A percentile compares a stretch with the other conserved stretches of the same genome.
phyloP scores from a whole-genome alignment of 495 filamentous ascomycete genomes.

The Venustampulla echinocandica region DNA sequence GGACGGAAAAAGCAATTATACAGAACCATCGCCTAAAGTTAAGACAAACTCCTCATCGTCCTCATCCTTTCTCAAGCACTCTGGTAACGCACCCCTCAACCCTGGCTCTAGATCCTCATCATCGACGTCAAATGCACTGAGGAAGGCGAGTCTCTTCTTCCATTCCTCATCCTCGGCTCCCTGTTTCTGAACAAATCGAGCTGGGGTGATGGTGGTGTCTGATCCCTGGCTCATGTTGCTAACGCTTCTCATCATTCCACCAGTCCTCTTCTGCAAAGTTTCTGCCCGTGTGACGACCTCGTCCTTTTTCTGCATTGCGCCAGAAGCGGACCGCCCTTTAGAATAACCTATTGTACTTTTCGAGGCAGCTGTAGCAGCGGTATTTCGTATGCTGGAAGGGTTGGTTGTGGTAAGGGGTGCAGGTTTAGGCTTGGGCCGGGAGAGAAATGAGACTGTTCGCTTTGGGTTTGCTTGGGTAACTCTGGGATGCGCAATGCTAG shows the following conservation, averaged over 20 bases:
- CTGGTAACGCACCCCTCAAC: constrained; percentile 15
- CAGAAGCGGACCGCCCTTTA: constrained; percentile 59
- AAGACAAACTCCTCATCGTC: constrained; percentile 23
- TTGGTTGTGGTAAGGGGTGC: constrained; percentile 22
- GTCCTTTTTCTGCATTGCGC: constrained; percentile 27
- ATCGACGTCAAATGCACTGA: constrained; percentile 22
- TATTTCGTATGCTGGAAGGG: constrained; percentile 45
- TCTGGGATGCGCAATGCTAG: constrained; percentile 23
- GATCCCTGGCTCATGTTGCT: constrained; percentile 35
- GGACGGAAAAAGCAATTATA: background rate
- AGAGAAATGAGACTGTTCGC: constrained; percentile 11
- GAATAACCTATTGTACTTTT: constrained; percentile 73
- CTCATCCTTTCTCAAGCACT: constrained; percentile 10
- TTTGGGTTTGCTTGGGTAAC: constrained; percentile 16
- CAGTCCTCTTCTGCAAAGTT: constrained; percentile 1
- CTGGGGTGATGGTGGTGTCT: constrained; percentile 43
- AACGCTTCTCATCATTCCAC: constrained; percentile 17
- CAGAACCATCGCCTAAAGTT: constrained; percentile 3
- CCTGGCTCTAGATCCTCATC: constrained; percentile 22
- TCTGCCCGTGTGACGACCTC: background rate
- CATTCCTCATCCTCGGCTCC: constrained; percentile 12
- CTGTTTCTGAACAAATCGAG: constrained; percentile 30
- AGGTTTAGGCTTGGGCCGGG: constrained; percentile 22
- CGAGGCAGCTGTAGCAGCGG: constrained; percentile 57
- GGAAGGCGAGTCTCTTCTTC: constrained; percentile 12